A percentile compares a stretch with the other conserved stretches of the same genome.
These are phyloP conservation scores for Solanum gandarillasii DNA, from an alignment of 257 asterid species.

Conservation along the genomic window DNA sequence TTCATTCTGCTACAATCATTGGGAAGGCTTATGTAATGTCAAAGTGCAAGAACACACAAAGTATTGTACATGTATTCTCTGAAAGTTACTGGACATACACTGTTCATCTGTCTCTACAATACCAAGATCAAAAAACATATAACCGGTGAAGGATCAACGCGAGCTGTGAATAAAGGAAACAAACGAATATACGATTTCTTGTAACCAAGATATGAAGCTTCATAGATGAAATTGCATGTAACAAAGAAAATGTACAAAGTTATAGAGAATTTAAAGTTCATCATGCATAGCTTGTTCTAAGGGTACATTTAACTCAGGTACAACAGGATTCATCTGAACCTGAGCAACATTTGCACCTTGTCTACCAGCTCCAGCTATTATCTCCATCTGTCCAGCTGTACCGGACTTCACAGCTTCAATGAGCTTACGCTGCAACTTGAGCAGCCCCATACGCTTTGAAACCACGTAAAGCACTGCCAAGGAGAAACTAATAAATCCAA, in stretches of 20 bases:
- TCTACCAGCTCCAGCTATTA: constrained; percentile 26
- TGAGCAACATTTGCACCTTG: constrained; percentile 30
- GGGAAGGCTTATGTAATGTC: neutral
- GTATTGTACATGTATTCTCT: neutral
- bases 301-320: constrained; percentile 34
- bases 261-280: constrained; percentile 43
- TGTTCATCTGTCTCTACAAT: neutral
- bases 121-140: neutral
- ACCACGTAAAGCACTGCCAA: constrained; percentile 88
- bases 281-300: constrained; percentile 60
- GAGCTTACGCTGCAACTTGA: constrained; percentile 72
- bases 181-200: neutral
- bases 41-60: neutral
- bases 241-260: neutral
- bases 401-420: constrained; percentile 68
- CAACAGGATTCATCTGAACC: constrained; percentile 24
- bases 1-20: neutral
- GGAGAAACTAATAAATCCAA: constrained; percentile 66
- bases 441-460: constrained; percentile 81
- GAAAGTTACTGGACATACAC: neutral
- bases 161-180: neutral
- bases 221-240: neutral
- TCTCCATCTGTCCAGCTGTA: constrained; percentile 39
- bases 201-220: neutral
- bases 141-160: neutral